Evolutionary conservation across 345 rosid species (phyloP).

Genomic region (Rhodamnia argentea): DNA sequence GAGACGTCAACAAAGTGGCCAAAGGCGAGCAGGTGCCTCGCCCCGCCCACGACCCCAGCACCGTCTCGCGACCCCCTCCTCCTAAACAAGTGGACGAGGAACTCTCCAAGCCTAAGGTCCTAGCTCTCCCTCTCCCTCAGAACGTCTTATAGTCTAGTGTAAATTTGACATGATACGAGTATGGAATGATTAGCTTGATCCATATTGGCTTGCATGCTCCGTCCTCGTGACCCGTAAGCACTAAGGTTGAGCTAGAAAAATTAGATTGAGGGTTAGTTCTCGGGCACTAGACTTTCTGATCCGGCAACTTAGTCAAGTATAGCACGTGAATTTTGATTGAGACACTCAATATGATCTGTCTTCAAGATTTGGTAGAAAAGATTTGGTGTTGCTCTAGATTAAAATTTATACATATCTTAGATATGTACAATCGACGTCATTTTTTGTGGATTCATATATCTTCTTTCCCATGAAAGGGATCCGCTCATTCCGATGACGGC

Average conservation of each 20-base stretch:
- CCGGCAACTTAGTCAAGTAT: not conserved
- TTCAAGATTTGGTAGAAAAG: not conserved
- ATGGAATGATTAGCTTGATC: not conserved
- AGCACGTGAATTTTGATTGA: not conserved
- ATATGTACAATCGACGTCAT: not conserved
- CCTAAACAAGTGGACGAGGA: constrained; percentile 1
- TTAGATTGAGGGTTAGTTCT: not conserved
- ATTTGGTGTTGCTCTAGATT: not conserved
- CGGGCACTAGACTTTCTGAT: not conserved
- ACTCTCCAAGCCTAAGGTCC: not conserved
- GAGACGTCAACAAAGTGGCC: constrained; percentile 34
- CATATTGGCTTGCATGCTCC: not conserved
- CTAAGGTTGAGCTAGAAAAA: not conserved
- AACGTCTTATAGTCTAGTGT: not conserved
- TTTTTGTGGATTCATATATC: not conserved
- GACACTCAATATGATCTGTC: not conserved
- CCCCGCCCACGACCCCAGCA: constrained; percentile 23
- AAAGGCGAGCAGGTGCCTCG: constrained; percentile 39
- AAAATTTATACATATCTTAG: not conserved
- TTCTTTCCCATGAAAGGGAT: not conserved
- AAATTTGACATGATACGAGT: not conserved
- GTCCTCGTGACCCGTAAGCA: not conserved
- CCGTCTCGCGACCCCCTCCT: constrained; percentile 19
- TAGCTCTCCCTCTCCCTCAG: not conserved
- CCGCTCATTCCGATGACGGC: not conserved